Evolutionary conservation across 148 eudicot species (phyloP).

Genomic region (Pouteria glomerata): DNA sequence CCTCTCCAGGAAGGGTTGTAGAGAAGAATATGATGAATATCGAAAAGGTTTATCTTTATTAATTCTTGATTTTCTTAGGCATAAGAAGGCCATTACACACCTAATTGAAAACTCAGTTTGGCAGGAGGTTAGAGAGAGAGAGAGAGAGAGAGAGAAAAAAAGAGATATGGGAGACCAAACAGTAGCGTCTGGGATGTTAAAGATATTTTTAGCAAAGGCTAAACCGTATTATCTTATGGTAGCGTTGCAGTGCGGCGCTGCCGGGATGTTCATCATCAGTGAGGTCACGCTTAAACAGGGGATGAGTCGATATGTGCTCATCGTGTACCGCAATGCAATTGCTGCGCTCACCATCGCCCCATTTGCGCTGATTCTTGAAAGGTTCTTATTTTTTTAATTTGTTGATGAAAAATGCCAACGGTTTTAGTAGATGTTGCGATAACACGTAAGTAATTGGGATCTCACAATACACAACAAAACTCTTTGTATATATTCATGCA

Average conservation of each 20-base stretch:
- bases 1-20: too few species aligned
- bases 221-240: slow-evolving; percentile 47
- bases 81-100: too few species aligned
- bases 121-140: not conserved
- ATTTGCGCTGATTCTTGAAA: slow-evolving; percentile 53
- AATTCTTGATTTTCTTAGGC: too few species aligned
- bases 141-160: slow-evolving; percentile 7
- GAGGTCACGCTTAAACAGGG: slow-evolving; percentile 49
- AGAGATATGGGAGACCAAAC: slow-evolving; percentile 22
- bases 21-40: too few species aligned
- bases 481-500: too few species aligned
- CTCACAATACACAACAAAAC: too few species aligned
- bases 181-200: slow-evolving; percentile 14
- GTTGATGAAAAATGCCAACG: too few species aligned
- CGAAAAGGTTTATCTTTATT: too few species aligned
- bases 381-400: slow-evolving; percentile 30
- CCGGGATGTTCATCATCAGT: slow-evolving; percentile 53
- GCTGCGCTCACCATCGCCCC: slow-evolving; percentile 56
- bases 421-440: too few species aligned
- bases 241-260: slow-evolving; percentile 49
- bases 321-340: slow-evolving; percentile 55
- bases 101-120: too few species aligned
- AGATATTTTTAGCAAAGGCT: slow-evolving; percentile 10
- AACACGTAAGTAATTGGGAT: too few species aligned
- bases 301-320: slow-evolving; percentile 60